Evolutionary conservation across 441 rosid genomes (phyloP).

Genomic region (Eruca vesicaria): DNA sequence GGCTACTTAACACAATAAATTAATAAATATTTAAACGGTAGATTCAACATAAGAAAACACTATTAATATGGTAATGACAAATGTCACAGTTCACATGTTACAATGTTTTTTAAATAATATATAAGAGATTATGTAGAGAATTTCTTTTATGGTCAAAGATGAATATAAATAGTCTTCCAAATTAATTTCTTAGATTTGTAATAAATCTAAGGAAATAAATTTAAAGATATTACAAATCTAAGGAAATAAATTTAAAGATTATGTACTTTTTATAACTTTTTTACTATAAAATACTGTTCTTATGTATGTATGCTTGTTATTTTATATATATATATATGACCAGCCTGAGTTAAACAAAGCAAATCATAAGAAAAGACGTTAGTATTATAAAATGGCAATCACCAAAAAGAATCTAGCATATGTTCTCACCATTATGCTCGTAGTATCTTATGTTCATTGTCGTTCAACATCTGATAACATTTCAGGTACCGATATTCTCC

Average conservation of each 20-base stretch:
- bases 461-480: background rate
- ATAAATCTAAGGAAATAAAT: background rate
- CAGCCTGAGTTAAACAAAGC: background rate
- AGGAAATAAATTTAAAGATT: background rate
- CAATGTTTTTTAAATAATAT: too few species aligned
- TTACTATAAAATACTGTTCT: background rate
- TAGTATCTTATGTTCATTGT: background rate
- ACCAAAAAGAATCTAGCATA: background rate
- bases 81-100: too few species aligned
- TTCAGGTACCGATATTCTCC: background rate
- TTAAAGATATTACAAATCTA: too few species aligned
- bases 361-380: background rate
- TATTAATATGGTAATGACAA: too few species aligned
- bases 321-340: background rate
- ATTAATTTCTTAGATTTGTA: too few species aligned
- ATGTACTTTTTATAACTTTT: background rate
- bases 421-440: background rate
- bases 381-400: conserved; percentile 4
- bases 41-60: too few species aligned
- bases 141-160: too few species aligned
- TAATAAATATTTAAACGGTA: too few species aligned
- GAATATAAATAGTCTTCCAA: too few species aligned
- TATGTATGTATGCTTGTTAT: background rate
- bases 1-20: too few species aligned
- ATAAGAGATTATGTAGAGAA: too few species aligned